Percentiles rank a stretch among this genome's conserved stretches.
Conservation (phyloP, 129 eudicot genomes). For the Escallonia rubra region DNA sequence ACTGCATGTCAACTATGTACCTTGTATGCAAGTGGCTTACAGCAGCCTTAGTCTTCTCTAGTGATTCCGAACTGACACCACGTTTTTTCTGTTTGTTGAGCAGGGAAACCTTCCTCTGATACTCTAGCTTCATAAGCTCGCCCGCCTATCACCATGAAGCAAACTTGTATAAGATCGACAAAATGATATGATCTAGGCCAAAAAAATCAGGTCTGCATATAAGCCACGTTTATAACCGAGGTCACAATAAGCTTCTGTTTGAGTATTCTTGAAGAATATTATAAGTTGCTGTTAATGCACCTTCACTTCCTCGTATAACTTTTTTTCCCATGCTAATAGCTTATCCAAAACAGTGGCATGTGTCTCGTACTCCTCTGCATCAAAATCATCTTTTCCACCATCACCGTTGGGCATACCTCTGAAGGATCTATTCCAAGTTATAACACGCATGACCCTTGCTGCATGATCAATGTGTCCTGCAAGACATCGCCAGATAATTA, state of each 20-base stretch:
- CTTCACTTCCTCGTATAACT: constrained; percentile 98
- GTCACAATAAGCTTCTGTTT: too few relatives aligned
- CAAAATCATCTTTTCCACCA: constrained; percentile 56
- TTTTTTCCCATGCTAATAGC: constrained; percentile 97
- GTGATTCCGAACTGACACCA: constrained; percentile 61
- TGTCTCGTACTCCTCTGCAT: constrained; percentile 72
- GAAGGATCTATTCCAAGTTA: constrained; percentile 96
- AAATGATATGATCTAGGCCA: background rate
- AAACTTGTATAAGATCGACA: background rate
- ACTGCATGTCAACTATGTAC: constrained; percentile 96
- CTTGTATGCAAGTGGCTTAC: constrained; percentile 97
- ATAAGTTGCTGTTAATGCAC: constrained; percentile 18
- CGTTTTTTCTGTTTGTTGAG: constrained; percentile 90
- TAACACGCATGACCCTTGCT: constrained; percentile 93
- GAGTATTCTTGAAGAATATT: too few relatives aligned
- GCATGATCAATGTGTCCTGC: constrained; percentile 97
- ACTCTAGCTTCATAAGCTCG: constrained; percentile 93
- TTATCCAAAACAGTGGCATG: constrained; percentile 95
- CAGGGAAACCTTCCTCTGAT: constrained; percentile 73
- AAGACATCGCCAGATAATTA: constrained; percentile 6
- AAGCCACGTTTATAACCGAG: too few relatives aligned
- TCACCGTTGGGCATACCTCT: constrained; percentile 70
- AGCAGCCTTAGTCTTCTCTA: constrained; percentile 94
- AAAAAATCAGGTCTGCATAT: background rate
- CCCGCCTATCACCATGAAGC: constrained; percentile 55